Conservation (phyloP, 2,329 filamentous ascomycete species). For the Rutstroemia sp. region DNA sequence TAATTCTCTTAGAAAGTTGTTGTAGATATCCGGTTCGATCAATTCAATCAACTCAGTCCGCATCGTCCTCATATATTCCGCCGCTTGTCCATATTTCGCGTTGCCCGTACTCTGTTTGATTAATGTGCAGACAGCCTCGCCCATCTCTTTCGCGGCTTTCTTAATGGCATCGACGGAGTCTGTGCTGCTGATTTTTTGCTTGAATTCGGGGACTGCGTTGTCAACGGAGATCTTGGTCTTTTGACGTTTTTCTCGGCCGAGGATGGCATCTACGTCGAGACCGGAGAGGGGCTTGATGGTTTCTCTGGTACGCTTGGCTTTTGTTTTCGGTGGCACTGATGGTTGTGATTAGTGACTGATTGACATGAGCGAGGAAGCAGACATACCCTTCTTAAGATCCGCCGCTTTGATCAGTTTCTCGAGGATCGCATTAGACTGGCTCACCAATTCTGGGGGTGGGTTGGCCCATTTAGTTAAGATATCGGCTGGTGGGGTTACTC, state of each 20-base stretch:
- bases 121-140: conserved; percentile 57
- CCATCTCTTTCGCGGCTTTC: conserved; percentile 68
- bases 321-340: conserved; percentile 69
- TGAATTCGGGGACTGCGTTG: conserved; percentile 88
- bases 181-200: conserved; percentile 60
- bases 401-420: conserved; percentile 59
- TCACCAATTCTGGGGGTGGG: conserved; percentile 60
- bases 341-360: neutral
- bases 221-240: conserved; percentile 46
- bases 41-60: conserved; percentile 67
- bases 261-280: conserved; percentile 75
- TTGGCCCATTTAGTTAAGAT: conserved; percentile 65
- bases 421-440: conserved; percentile 48
- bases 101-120: conserved; percentile 71
- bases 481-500: conserved; percentile 53
- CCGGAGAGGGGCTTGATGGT: conserved; percentile 78
- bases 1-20: conserved; percentile 61
- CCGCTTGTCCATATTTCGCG: conserved; percentile 62
- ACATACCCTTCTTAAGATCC: conserved; percentile 72
- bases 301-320: conserved; percentile 60
- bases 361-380: neutral
- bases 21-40: conserved; percentile 72
- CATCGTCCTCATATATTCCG: conserved; percentile 72
- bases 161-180: conserved; percentile 55
- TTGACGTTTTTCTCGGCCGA: conserved; percentile 50